A percentile compares a stretch with the other conserved stretches of the same genome.
These are phyloP conservation scores for Physcia stellaris DNA, from an alignment of 495 filamentous ascomycete species.

Conservation along the genomic window DNA sequence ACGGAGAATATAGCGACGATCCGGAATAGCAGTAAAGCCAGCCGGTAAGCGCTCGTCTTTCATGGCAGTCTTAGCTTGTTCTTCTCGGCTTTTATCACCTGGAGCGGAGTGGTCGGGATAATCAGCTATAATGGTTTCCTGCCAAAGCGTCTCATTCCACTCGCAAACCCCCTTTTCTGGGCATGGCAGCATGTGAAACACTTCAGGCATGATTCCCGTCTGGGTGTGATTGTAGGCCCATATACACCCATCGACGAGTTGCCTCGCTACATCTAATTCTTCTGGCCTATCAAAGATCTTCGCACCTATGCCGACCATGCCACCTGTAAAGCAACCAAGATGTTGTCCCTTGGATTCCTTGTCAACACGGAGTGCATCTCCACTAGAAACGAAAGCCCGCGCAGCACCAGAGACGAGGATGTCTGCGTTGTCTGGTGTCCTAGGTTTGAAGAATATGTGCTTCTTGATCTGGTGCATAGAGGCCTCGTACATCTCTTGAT, in stretches of 20 bases:
- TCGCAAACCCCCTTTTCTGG: slow-evolving; percentile 28
- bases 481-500: slow-evolving; percentile 63
- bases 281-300: slow-evolving; percentile 41
- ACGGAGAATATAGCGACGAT: slow-evolving; percentile 52
- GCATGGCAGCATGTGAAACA: slow-evolving; percentile 40
- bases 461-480: slow-evolving; percentile 58
- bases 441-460: slow-evolving; percentile 66
- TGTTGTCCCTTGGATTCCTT: slow-evolving; percentile 36
- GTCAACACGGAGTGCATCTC: slow-evolving; percentile 9
- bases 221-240: slow-evolving; percentile 46
- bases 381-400: slow-evolving; percentile 12
- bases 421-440: slow-evolving; percentile 60
- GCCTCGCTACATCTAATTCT: slow-evolving; percentile 40
- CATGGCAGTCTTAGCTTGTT: slow-evolving; percentile 27
- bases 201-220: slow-evolving; percentile 49
- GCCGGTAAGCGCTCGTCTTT: slow-evolving; percentile 32
- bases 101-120: not conserved
- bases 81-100: slow-evolving; percentile 15
- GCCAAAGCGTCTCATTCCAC: slow-evolving; percentile 43
- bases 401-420: slow-evolving; percentile 61
- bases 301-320: slow-evolving; percentile 45
- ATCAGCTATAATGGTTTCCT: slow-evolving; percentile 19
- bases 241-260: slow-evolving; percentile 43
- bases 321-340: slow-evolving; percentile 48
- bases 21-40: slow-evolving; percentile 44